Percentiles rank a stretch among this genome's conserved stretches.
Evolutionary conservation across 164 flowering plant species (phyloP).

Genomic region (Magnolia sinica): DNA sequence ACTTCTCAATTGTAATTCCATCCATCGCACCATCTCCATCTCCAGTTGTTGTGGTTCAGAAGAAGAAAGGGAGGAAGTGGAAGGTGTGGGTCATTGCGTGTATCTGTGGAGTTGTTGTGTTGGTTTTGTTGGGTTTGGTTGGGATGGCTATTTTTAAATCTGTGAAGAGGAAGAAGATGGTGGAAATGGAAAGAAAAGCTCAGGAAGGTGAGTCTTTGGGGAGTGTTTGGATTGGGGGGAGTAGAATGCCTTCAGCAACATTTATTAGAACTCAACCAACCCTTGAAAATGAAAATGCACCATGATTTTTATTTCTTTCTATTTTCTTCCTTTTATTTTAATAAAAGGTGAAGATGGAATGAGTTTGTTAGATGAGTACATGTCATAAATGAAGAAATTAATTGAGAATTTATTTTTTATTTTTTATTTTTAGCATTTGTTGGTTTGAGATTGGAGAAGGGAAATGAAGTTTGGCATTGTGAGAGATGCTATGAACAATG

Average conservation of each 20-base stretch:
- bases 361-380: not conserved
- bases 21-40: conserved; percentile 1
- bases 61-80: conserved; percentile 25
- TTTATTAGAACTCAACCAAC: conserved; percentile 57
- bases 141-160: conserved; percentile 17
- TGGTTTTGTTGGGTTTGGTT: conserved; percentile 32
- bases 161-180: conserved; percentile 33
- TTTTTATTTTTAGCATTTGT: no score
- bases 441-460: not conserved
- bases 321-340: not conserved
- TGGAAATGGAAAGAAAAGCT: conserved; percentile 50
- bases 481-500: not conserved
- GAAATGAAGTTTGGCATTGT: not conserved
- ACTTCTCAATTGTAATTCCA: conserved; percentile 42
- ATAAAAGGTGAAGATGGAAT: not conserved
- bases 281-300: conserved; percentile 45
- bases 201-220: conserved; percentile 50
- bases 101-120: conserved; percentile 33
- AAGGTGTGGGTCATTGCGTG: conserved; percentile 40
- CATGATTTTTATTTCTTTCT: conserved; percentile 17
- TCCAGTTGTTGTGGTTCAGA: not conserved
- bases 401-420: not conserved
- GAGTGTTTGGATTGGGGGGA: conserved; percentile 45
- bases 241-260: conserved; percentile 65
- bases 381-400: not conserved